Conservation (phyloP, 164 flowering plant genomes). For the Sedum album region DNA sequence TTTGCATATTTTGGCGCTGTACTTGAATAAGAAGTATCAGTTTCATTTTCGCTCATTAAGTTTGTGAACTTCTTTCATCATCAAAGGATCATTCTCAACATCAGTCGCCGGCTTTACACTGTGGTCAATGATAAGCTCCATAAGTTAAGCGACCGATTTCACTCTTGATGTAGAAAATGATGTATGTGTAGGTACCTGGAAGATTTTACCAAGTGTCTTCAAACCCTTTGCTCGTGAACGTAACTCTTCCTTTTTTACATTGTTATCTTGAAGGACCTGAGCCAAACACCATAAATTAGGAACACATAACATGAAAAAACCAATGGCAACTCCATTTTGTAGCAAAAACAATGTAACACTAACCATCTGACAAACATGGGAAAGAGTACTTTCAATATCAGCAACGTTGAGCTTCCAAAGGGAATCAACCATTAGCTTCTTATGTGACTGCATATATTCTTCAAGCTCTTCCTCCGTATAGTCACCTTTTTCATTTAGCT, state of each 20-base stretch:
- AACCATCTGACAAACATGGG: slow-evolving; percentile 96
- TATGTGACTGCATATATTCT: slow-evolving; percentile 74
- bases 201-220: slow-evolving; percentile 85
- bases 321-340: background rate
- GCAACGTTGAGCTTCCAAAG: slow-evolving; percentile 98
- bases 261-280: slow-evolving; percentile 86
- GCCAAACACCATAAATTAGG: slow-evolving; percentile 14
- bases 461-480: slow-evolving; percentile 92
- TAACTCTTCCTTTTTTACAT: slow-evolving; percentile 76
- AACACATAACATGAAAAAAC: background rate
- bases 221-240: slow-evolving; percentile 86
- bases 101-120: slow-evolving; percentile 49
- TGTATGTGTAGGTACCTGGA: slow-evolving; percentile 46
- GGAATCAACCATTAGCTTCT: slow-evolving; percentile 85
- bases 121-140: slow-evolving; percentile 19
- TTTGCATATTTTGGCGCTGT: slow-evolving; percentile 35
- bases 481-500: slow-evolving; percentile 78
- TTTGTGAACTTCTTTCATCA: slow-evolving; percentile 24
- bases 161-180: background rate
- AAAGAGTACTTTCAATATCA: slow-evolving; percentile 92
- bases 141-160: background rate
- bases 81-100: slow-evolving; percentile 36
- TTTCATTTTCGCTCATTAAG: slow-evolving; percentile 42
- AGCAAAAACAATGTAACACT: background rate
- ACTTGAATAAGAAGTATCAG: slow-evolving; percentile 33